Percentiles rank a stretch among this genome's conserved stretches.
Conservation (phyloP, 805 yeast species). For the Starmerella vaccinii region DNA sequence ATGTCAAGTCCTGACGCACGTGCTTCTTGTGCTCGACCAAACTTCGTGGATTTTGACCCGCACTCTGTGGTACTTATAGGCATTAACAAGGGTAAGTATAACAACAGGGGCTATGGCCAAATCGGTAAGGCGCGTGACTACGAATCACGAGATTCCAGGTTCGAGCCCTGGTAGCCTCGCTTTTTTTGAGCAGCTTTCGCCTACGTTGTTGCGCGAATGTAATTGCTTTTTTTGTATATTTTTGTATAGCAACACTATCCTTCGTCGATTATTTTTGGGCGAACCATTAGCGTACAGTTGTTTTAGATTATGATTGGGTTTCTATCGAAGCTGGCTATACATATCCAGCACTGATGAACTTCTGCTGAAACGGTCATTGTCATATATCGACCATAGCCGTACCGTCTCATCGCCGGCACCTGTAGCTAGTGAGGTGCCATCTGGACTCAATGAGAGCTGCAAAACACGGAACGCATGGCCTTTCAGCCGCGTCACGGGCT, state of each 20-base stretch:
- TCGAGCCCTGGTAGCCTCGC: constrained; percentile 26
- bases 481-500: constrained; percentile 82
- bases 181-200: constrained; percentile 9
- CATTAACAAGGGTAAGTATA: background rate
- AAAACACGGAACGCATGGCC: constrained; percentile 92
- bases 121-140: constrained; percentile 27
- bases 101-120: constrained; percentile 24
- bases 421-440: constrained; percentile 92
- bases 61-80: background rate
- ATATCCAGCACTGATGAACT: constrained; percentile 8
- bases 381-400: constrained; percentile 91
- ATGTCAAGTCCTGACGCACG: too few species aligned
- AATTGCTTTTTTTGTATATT: background rate
- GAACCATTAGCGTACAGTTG: background rate
- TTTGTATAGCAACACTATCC: too few species aligned
- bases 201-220: too few species aligned
- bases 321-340: constrained; percentile 16
- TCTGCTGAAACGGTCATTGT: constrained; percentile 41
- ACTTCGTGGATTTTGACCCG: too few species aligned
- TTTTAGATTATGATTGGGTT: background rate
- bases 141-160: constrained; percentile 27
- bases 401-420: constrained; percentile 98
- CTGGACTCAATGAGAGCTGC: constrained; percentile 83
- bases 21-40: background rate
- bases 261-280: too few species aligned